Evolutionary conservation across 805 yeast species (phyloP).

Genomic region (Candida lessepsii): DNA sequence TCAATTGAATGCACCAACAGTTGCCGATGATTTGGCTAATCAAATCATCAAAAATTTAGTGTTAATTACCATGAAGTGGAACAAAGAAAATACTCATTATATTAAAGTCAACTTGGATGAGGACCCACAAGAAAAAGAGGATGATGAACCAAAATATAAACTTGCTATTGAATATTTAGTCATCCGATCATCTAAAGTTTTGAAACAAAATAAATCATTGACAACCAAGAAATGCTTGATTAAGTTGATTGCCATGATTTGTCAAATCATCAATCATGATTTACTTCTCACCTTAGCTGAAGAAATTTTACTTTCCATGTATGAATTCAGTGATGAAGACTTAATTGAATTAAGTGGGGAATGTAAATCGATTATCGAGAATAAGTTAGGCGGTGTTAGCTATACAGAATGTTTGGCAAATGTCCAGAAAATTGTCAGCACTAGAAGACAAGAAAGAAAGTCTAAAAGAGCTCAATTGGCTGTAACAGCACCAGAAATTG

Average conservation of each 20-base stretch:
- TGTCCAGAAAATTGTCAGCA: slow-evolving; percentile 59
- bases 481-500: slow-evolving; percentile 72
- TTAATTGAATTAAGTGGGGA: slow-evolving; percentile 56
- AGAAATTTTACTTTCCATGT: slow-evolving; percentile 54
- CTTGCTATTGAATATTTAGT: slow-evolving; percentile 60
- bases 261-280: slow-evolving; percentile 46
- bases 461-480: slow-evolving; percentile 74
- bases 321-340: slow-evolving; percentile 50
- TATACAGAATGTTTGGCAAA: slow-evolving; percentile 60
- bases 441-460: slow-evolving; percentile 72
- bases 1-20: slow-evolving; percentile 77
- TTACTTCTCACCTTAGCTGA: slow-evolving; percentile 45
- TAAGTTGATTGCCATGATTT: slow-evolving; percentile 65
- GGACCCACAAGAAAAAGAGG: not conserved
- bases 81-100: slow-evolving; percentile 38
- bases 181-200: slow-evolving; percentile 61
- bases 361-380: slow-evolving; percentile 64
- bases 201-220: slow-evolving; percentile 56
- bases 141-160: slow-evolving; percentile 19
- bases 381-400: slow-evolving; percentile 67
- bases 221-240: slow-evolving; percentile 67
- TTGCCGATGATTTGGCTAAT: slow-evolving; percentile 60
- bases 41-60: slow-evolving; percentile 69
- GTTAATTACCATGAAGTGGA: slow-evolving; percentile 62
- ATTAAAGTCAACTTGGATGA: slow-evolving; percentile 14